Evolutionary conservation across 495 filamentous ascomycete genomes (phyloP).

Genomic region (Sordaria brevicollis): DNA sequence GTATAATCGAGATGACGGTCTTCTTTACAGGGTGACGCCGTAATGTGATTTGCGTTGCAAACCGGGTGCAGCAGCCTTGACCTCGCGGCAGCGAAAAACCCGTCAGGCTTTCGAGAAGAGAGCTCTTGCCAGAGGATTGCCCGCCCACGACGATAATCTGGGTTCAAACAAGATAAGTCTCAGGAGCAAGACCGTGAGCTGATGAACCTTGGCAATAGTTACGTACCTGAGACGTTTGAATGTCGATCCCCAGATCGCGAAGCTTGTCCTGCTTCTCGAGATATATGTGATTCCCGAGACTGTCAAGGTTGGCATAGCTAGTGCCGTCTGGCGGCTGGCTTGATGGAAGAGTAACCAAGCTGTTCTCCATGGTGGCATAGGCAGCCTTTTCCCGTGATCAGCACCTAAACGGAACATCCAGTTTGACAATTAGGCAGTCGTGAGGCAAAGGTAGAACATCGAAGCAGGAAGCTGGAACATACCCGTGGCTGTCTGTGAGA

Average conservation of each 20-base stretch:
- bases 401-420: too few relatives aligned
- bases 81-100: constrained; percentile 42
- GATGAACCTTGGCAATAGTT: too few relatives aligned
- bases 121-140: constrained; percentile 45
- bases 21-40: constrained; percentile 26
- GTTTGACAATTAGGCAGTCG: too few relatives aligned
- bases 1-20: constrained; percentile 36
- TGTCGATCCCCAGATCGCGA: constrained; percentile 12
- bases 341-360: too few relatives aligned
- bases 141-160: constrained; percentile 37
- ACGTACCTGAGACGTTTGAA: constrained; percentile 10
- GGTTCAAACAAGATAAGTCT: neutral
- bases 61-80: constrained; percentile 46
- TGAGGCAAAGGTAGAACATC: too few relatives aligned
- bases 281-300: constrained; percentile 3
- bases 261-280: constrained; percentile 13
- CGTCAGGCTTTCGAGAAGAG: constrained; percentile 41
- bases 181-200: too few relatives aligned
- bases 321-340: neutral
- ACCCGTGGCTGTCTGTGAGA: neutral
- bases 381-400: too few relatives aligned
- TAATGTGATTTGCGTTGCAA: constrained; percentile 49
- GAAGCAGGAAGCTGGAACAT: too few relatives aligned
- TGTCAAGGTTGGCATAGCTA: neutral
- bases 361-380: neutral